A percentile compares a stretch with the other conserved stretches of the same genome.
Conservation (phyloP, 371 early-diverging fungal genomes). For the Lichtheimia hyalospora region DNA sequence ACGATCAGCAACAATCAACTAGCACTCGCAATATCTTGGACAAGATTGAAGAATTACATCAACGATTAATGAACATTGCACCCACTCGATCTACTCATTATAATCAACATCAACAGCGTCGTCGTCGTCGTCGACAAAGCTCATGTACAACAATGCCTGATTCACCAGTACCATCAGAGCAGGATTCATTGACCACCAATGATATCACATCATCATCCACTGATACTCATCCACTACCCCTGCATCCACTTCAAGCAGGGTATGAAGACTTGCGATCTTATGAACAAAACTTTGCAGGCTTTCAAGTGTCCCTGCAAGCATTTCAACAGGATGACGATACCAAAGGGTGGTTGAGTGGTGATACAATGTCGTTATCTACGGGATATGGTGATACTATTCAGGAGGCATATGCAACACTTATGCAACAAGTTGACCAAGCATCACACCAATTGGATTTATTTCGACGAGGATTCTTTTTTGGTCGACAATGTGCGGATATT, state of each 20-base stretch:
- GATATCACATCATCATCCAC: too few relatives aligned
- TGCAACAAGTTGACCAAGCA: conserved; percentile 23
- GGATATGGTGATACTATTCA: too few relatives aligned
- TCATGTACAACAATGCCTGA: conserved; percentile 9
- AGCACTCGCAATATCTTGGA: conserved; percentile 14
- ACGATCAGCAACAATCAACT: conserved; percentile 22
- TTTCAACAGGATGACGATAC: conserved; percentile 22
- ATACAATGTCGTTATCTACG: too few relatives aligned
- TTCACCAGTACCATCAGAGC: neutral
- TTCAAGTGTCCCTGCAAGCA: conserved; percentile 31
- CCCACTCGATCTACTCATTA: conserved; percentile 24
- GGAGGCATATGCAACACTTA: conserved; percentile 13
- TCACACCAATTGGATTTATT: conserved; percentile 21
- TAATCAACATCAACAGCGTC: neutral
- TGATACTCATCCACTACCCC: neutral
- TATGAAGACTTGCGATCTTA: conserved; percentile 37
- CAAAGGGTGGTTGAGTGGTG: too few relatives aligned
- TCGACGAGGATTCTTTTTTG: conserved; percentile 34
- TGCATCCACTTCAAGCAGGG: conserved; percentile 44
- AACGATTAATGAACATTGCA: conserved; percentile 25
- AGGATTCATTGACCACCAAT: neutral
- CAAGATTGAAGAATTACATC: conserved; percentile 29
- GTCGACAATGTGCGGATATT: conserved; percentile 27
- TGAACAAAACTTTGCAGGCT: conserved; percentile 29
- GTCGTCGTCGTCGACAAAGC: too few relatives aligned